Evolutionary conservation across 2,329 filamentous ascomycete genomes (phyloP).

Genomic region (Nigrograna mackinnonii): DNA sequence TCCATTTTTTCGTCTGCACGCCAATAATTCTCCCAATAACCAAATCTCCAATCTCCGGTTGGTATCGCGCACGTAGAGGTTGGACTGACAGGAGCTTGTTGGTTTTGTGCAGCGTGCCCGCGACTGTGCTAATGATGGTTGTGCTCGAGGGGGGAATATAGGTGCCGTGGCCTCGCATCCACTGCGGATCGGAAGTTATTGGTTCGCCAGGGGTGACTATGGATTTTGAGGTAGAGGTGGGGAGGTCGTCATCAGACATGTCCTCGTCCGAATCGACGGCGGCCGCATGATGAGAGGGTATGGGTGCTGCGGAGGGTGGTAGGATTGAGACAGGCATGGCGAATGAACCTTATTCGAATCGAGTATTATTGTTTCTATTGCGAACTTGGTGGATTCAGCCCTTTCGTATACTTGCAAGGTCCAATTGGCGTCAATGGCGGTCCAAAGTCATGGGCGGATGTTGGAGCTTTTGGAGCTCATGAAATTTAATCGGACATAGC

Average conservation of each 20-base stretch:
- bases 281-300: conserved; percentile 32
- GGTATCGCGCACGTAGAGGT: conserved; percentile 89
- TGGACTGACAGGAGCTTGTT: conserved; percentile 96
- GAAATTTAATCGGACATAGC: too few relatives aligned
- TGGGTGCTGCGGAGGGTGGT: conserved; percentile 49
- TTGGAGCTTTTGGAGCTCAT: too few relatives aligned
- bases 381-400: too few relatives aligned
- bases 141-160: conserved; percentile 67
- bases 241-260: conserved; percentile 47
- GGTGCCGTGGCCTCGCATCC: conserved; percentile 97
- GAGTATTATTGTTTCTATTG: too few relatives aligned
- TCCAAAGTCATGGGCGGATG: too few relatives aligned
- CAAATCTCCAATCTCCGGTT: conserved; percentile 92
- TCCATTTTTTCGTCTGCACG: conserved; percentile 93
- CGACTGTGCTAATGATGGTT: conserved; percentile 85
- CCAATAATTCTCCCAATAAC: conserved; percentile 92
- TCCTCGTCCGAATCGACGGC: conserved; percentile 55
- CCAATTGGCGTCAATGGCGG: too few relatives aligned
- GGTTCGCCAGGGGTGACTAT: conserved; percentile 89
- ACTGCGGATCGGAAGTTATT: conserved; percentile 91
- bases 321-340: conserved; percentile 64
- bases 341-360: too few relatives aligned
- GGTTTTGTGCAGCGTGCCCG: conserved; percentile 86
- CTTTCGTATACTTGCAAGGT: too few relatives aligned
- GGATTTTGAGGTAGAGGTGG: conserved; percentile 28